phyloP scores from a whole-genome alignment of 768 basidiomycete species.

The Lactarius hatsudake region DNA sequence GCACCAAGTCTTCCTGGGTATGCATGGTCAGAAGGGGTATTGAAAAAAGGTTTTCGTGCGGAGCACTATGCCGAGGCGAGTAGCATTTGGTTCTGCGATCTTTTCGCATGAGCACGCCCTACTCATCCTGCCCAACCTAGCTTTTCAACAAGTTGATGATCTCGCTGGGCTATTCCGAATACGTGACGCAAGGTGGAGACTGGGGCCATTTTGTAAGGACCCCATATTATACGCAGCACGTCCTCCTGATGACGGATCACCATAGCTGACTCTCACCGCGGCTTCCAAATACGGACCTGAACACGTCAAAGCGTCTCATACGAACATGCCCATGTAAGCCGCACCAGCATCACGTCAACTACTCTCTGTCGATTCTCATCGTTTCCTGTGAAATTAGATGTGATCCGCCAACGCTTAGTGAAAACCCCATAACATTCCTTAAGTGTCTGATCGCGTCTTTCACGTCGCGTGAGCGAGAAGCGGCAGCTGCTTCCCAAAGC shows the following conservation, averaged over 20 bases:
- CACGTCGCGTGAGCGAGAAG: conserved; percentile 38
- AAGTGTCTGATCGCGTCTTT: conserved; percentile 35
- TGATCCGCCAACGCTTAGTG: conserved; percentile 29
- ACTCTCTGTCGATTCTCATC: not conserved
- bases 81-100: not conserved
- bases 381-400: not conserved
- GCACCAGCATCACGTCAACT: not conserved
- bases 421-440: conserved; percentile 34
- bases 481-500: conserved; percentile 33
- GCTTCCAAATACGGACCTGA: conserved; percentile 31
- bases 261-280: conserved; percentile 32
- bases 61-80: conserved; percentile 49
- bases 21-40: conserved; percentile 53
- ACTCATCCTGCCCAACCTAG: conserved; percentile 6
- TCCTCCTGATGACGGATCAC: not conserved
- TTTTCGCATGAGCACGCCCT: not conserved
- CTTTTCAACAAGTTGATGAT: conserved; percentile 34
- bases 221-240: not conserved
- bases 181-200: no score
- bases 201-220: conserved; percentile 38
- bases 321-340: conserved; percentile 33
- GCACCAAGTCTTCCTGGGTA: conserved; percentile 49
- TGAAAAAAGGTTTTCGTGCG: conserved; percentile 43
- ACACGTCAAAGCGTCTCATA: no score
- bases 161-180: conserved; percentile 32